phyloP scores from a whole-genome alignment of 371 early-diverging fungal species.

The Mucor piriformis region DNA sequence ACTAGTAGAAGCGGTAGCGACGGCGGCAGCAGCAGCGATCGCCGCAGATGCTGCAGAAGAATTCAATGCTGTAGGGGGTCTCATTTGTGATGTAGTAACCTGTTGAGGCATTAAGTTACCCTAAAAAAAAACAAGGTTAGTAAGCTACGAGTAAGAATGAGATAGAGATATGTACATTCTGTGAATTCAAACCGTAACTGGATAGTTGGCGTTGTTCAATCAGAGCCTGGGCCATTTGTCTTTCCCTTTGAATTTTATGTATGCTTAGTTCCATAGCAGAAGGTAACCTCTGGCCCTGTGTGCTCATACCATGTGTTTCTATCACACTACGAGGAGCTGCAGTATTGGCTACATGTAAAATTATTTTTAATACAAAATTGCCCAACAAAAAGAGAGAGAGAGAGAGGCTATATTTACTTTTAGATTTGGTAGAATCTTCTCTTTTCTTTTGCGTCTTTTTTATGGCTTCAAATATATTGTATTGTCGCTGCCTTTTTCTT shows the following conservation, averaged over 20 bases:
- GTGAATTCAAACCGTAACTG: constrained; percentile 10
- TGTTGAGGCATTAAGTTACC: constrained; percentile 29
- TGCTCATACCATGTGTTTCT: constrained; percentile 48
- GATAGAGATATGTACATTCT: constrained; percentile 7
- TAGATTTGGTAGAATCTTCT: constrained; percentile 48
- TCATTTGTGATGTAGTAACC: constrained; percentile 30
- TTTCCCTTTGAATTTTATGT: constrained; percentile 74
- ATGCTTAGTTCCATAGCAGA: constrained; percentile 75
- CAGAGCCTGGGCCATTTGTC: constrained; percentile 67
- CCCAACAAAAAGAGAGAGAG: not conserved
- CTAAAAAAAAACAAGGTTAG: constrained; percentile 1
- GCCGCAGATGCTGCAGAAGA: constrained; percentile 30
- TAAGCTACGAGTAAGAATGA: not conserved
- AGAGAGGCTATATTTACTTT: constrained; percentile 3
- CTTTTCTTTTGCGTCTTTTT: constrained; percentile 54
- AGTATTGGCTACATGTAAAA: constrained; percentile 1
- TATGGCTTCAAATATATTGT: constrained; percentile 52
- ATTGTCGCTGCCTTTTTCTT: constrained; percentile 40
- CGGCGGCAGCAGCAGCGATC: constrained; percentile 37
- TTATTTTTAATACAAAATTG: too few species aligned
- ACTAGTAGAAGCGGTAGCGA: constrained; percentile 24
- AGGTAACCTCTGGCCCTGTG: constrained; percentile 55
- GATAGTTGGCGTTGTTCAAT: constrained; percentile 72
- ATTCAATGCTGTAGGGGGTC: constrained; percentile 23
- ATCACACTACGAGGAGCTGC: constrained; percentile 49